Base-by-base conservation (phyloP, 176 grass and related monocot genomes). In the Avena atlantica region DNA sequence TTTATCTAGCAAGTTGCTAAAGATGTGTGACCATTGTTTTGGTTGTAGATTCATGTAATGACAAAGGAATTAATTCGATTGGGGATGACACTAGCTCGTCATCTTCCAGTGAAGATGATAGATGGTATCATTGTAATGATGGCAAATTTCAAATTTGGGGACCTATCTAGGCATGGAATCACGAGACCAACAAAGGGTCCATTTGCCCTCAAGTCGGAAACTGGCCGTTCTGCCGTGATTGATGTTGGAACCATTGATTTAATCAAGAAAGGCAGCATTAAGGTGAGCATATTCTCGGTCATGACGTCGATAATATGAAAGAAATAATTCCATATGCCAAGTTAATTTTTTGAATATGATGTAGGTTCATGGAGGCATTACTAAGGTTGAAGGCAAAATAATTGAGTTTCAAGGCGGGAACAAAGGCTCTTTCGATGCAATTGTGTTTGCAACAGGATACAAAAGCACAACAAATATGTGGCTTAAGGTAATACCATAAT, bases 381-480 rank as follows among this genome's bases (percentile, higher is more conserved):
- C 24, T 8, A 31, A 34, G 24, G 31, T 66, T 5, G 15, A 2
- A 6, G 63, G 63, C 0, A 66, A 31, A 3, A 31, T 27, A 24
- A 66, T 66, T 66, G 25, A 66, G 14, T 66, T 66, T 66, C 63
- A 15, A 15, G 63, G 12, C 1, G 25, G 25, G 2, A 66, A 66
- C 5, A 14, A 66, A 15, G 25, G 12, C 12, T 31, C 63, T 66
- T 66, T 66, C 25, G 63, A 66, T 15, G 13, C 5, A 66, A 31
- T 66, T 66, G 63, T 66, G 25, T 66, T 66, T 66, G 63, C 63
- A 15, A 66, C 63, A 66, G 63, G 63, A 0, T 66, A 31, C 63
- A 66, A 66, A 66, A 66, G 25, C 25, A 66, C 63, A 14, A 2
- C 25, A 66, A 66, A 31, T 66, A 66, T 31, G 24, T 66, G 63